Percentiles rank a stretch among this genome's conserved stretches.
phyloP scores from a whole-genome alignment of 306 rosid genomes.

The Echinosophora koreensis region DNA sequence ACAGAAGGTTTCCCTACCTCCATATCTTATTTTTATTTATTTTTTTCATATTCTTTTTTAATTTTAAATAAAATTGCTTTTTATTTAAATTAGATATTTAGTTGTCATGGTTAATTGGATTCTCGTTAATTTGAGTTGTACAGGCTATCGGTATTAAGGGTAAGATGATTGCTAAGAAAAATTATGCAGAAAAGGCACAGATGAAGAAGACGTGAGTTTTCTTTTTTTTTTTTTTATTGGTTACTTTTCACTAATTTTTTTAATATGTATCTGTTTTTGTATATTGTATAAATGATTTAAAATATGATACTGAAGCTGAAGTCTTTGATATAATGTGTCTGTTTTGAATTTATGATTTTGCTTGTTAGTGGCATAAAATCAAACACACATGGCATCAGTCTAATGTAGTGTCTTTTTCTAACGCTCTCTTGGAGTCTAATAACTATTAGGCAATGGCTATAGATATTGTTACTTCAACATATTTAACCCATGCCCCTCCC shows the following conservation, averaged over 20 bases:
- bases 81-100: background rate
- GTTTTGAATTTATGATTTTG: too few relatives aligned
- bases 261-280: background rate
- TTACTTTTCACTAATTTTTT: background rate
- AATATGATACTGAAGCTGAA: background rate
- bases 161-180: slow-evolving; percentile 83
- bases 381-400: background rate
- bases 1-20: slow-evolving; percentile 72
- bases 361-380: background rate
- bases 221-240: background rate
- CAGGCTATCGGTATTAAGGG: slow-evolving; percentile 89
- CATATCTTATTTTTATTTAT: background rate
- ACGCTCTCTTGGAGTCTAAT: background rate
- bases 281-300: too few relatives aligned
- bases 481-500: too few relatives aligned
- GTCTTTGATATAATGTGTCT: too few relatives aligned
- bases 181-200: slow-evolving; percentile 84
- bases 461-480: too few relatives aligned
- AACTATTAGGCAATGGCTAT: too few relatives aligned
- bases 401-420: background rate
- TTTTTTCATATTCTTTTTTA: too few relatives aligned
- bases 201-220: slow-evolving; percentile 89
- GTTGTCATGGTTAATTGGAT: background rate
- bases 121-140: slow-evolving; percentile 25
- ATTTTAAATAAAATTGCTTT: background rate